Conservation (phyloP, 352 stramenopile genomes). For the Phytophthora litchii region DNA sequence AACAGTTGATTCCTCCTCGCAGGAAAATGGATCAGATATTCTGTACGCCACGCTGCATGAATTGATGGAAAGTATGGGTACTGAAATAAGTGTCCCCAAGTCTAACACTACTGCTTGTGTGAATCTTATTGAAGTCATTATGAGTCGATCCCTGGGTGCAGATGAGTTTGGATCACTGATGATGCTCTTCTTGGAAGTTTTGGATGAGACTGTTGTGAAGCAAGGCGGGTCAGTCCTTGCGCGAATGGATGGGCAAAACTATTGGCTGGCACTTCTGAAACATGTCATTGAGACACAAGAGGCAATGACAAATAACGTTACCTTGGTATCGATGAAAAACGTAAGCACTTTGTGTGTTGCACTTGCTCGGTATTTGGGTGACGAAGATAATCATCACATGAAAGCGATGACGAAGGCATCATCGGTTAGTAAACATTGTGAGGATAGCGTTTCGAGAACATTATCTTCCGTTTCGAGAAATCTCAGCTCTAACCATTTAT, state of each 20-base stretch:
- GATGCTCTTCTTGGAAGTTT: constrained; percentile 65
- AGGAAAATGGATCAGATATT: background rate
- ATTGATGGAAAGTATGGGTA: constrained; percentile 19
- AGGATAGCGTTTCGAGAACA: background rate
- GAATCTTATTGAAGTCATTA: constrained; percentile 44
- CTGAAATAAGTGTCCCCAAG: background rate
- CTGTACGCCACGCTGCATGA: constrained; percentile 15
- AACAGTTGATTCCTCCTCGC: background rate
- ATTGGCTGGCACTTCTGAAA: constrained; percentile 68
- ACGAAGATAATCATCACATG: constrained; percentile 55
- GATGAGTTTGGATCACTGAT: constrained; percentile 68
- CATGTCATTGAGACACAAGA: constrained; percentile 55
- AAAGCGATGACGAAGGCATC: background rate
- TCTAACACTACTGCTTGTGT: constrained; percentile 44
- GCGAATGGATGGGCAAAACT: constrained; percentile 47
- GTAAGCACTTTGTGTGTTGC: constrained; percentile 56
- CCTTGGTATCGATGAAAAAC: constrained; percentile 62
- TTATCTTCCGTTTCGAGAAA: background rate
- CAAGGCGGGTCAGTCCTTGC: constrained; percentile 1
- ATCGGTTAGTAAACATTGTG: background rate
- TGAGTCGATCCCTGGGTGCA: constrained; percentile 50
- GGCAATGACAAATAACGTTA: constrained; percentile 47
- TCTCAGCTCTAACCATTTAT: background rate
- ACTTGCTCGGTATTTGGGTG: constrained; percentile 57
- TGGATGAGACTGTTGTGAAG: constrained; percentile 42